Conservation (phyloP, 129 eudicot species). For the Tagetes erecta region DNA sequence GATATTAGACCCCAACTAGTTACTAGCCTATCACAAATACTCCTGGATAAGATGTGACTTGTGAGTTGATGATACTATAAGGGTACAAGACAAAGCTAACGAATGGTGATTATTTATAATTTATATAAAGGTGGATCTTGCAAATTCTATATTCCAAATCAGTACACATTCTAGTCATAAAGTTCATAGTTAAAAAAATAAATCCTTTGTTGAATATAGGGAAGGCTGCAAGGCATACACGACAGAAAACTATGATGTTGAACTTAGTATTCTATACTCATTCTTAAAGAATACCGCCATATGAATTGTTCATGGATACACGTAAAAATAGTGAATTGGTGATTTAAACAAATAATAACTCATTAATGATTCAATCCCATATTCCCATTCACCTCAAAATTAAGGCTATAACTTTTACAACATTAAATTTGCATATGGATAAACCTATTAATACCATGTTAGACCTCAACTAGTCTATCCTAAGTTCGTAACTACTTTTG, state of each 20-base stretch:
- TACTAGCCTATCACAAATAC: constrained; percentile 11
- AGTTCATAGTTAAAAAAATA: constrained; percentile 4
- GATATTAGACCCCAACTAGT: background rate
- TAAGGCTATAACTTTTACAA: too few species aligned
- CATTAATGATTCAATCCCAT: too few species aligned
- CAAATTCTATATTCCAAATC: background rate
- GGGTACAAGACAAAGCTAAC: background rate
- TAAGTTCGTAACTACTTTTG: too few species aligned
- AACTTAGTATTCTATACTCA: background rate
- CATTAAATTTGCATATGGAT: too few species aligned
- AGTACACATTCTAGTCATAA: background rate
- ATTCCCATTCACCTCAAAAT: too few species aligned
- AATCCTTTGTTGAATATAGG: background rate
- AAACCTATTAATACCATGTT: too few species aligned
- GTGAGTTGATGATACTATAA: background rate
- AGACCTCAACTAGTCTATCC: too few species aligned
- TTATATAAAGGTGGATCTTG: background rate
- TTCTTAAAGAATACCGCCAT: background rate
- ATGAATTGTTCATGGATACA: too few species aligned
- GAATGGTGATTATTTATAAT: background rate
- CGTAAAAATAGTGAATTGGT: too few species aligned
- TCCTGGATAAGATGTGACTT: constrained; percentile 1
- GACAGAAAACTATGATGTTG: background rate
- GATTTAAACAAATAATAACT: too few species aligned
- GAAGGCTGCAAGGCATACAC: background rate